phyloP scores from a whole-genome alignment of 371 early-diverging fungal species.

The Circinella umbellata region DNA sequence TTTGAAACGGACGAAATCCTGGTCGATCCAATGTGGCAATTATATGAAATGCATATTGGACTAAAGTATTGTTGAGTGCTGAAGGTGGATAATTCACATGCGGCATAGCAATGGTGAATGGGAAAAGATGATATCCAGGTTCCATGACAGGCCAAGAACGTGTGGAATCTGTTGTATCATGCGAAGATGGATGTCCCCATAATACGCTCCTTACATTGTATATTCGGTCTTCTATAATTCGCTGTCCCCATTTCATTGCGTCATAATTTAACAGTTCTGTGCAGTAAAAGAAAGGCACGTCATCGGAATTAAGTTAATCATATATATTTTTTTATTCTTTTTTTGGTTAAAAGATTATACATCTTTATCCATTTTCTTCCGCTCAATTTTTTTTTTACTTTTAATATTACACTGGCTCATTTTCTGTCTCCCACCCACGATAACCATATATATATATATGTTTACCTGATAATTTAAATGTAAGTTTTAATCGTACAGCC shows the following conservation, averaged over 20 bases:
- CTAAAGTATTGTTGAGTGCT: conserved; percentile 29
- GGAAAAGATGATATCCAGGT: conserved; percentile 38
- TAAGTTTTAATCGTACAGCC: conserved; percentile 39
- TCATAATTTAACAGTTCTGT: conserved; percentile 36
- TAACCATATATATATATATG: not conserved
- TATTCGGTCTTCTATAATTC: conserved; percentile 27
- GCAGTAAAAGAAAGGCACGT: no score
- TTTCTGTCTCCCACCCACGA: no score
- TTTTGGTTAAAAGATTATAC: not conserved
- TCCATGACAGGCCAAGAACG: conserved; percentile 37
- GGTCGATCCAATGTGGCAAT: conserved; percentile 34
- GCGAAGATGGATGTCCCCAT: conserved; percentile 26
- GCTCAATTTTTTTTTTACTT: not conserved
- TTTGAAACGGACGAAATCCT: conserved; percentile 24
- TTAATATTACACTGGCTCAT: no score
- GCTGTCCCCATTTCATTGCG: conserved; percentile 23
- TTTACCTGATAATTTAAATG: conserved; percentile 42
- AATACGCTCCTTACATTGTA: conserved; percentile 38
- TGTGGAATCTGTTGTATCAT: not conserved
- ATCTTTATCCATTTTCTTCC: not conserved
- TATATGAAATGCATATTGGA: conserved; percentile 29
- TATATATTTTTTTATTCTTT: no score
- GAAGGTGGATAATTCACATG: conserved; percentile 45
- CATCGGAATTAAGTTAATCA: no score
- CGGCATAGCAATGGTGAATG: conserved; percentile 44